phyloP scores from a whole-genome alignment of 2,329 filamentous ascomycete species.

The Colletotrichum eleusines region DNA sequence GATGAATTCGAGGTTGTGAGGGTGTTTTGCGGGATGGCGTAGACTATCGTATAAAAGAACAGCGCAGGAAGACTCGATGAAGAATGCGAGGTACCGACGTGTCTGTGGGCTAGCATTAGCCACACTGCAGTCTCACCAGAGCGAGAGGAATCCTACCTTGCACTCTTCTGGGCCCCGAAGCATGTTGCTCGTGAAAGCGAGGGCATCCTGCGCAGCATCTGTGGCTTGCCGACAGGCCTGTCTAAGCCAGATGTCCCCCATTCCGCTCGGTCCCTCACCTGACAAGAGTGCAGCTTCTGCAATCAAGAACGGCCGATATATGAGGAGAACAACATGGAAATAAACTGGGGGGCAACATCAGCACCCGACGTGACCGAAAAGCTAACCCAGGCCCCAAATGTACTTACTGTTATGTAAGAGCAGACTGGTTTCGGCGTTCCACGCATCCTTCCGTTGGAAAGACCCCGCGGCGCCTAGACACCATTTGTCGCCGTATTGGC shows the following conservation, averaged over 20 bases:
- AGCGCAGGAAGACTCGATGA: constrained; percentile 47
- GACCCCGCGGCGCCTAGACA: constrained; percentile 10
- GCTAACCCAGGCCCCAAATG: too few species aligned
- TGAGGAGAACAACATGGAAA: constrained; percentile 26
- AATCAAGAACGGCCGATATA: constrained; percentile 35
- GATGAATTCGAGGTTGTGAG: constrained; percentile 41
- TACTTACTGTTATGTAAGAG: constrained; percentile 26
- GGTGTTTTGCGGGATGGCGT: constrained; percentile 47
- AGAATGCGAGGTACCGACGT: constrained; percentile 46
- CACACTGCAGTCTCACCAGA: too few species aligned
- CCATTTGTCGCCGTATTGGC: constrained; percentile 35
- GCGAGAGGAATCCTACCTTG: not conserved
- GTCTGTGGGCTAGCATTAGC: constrained; percentile 2
- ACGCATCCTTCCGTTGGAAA: not conserved
- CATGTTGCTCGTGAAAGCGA: constrained; percentile 42
- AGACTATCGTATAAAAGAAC: constrained; percentile 49
- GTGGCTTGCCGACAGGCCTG: constrained; percentile 48
- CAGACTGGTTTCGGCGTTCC: constrained; percentile 34
- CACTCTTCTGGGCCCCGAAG: constrained; percentile 28
- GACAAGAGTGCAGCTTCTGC: constrained; percentile 36
- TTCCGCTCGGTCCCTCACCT: constrained; percentile 28
- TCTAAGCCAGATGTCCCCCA: constrained; percentile 48
- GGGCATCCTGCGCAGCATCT: constrained; percentile 48
- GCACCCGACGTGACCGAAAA: not conserved
- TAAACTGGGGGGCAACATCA: constrained; percentile 3